These are phyloP conservation scores for Coleophoma crateriformis DNA, from an alignment of 2,329 filamentous ascomycete species.

Conservation along the genomic window DNA sequence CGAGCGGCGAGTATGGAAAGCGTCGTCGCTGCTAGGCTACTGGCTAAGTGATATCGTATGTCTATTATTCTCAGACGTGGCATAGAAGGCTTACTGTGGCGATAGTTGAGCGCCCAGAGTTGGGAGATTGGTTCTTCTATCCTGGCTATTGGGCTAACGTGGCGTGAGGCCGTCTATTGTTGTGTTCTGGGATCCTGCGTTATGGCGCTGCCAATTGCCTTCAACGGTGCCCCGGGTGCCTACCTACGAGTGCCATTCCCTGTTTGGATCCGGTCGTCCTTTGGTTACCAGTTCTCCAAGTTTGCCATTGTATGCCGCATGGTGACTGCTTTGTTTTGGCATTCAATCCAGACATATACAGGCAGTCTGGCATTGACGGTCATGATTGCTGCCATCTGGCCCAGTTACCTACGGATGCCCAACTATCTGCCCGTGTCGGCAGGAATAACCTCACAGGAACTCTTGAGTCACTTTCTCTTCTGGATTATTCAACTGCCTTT, in stretches of 20 bases:
- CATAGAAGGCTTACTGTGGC: background rate
- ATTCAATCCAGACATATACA: conserved; percentile 6
- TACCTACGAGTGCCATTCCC: conserved; percentile 10
- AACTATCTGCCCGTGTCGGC: conserved; percentile 40
- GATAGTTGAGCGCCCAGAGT: background rate
- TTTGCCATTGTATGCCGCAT: conserved; percentile 9
- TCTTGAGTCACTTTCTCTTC: conserved; percentile 45
- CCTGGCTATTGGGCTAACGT: conserved; percentile 11
- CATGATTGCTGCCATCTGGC: conserved; percentile 42
- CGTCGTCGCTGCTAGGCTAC: conserved; percentile 4
- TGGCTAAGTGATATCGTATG: conserved; percentile 12
- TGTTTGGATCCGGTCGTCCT: conserved; percentile 6
- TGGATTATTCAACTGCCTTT: conserved; percentile 21
- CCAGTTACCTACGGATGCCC: conserved; percentile 36
- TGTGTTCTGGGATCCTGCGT: conserved; percentile 56
- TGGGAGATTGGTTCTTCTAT: conserved; percentile 11
- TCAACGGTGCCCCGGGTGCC: conserved; percentile 36
- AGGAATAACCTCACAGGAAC: conserved; percentile 47
- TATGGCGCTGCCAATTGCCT: conserved; percentile 42
- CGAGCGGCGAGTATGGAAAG: background rate
- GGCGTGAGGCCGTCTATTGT: conserved; percentile 10
- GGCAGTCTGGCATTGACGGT: conserved; percentile 22
- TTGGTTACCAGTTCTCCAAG: conserved; percentile 8
- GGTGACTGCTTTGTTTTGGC: conserved; percentile 11
- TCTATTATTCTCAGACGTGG: conserved; percentile 12